These are phyloP conservation scores for Aureobasidium sp. DNA, from an alignment of 2,329 filamentous ascomycete genomes.

Conservation along the genomic window DNA sequence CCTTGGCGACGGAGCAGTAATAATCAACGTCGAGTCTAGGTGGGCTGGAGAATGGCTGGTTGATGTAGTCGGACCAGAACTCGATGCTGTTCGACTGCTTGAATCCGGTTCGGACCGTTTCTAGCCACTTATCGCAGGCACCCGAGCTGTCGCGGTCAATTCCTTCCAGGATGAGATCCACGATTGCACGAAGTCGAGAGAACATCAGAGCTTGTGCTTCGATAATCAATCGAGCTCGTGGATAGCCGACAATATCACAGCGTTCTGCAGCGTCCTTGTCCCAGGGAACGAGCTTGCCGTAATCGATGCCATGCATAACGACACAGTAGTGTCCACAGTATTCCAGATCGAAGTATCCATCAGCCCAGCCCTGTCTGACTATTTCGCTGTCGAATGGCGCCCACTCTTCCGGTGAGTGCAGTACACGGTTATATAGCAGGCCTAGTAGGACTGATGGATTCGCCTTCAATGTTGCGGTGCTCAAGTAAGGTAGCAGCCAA, in stretches of 20 bases:
- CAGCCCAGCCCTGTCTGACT: background rate
- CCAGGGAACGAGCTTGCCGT: constrained; percentile 20
- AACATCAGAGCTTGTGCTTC: constrained; percentile 21
- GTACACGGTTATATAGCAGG: background rate
- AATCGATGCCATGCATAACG: constrained; percentile 15
- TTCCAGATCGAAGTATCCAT: background rate
- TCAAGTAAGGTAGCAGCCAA: background rate
- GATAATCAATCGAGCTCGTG: constrained; percentile 20
- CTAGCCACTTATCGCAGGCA: background rate
- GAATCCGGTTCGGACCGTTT: background rate
- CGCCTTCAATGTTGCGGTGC: background rate
- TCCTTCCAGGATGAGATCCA: constrained; percentile 15
- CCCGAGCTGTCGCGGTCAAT: background rate
- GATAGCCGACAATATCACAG: constrained; percentile 22
- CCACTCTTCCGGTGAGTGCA: background rate
- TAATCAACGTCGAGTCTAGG: constrained; percentile 19
- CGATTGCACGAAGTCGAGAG: constrained; percentile 16
- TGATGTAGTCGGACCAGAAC: background rate
- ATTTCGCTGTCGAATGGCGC: background rate
- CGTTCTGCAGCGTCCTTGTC: constrained; percentile 18
- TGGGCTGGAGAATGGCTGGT: constrained; percentile 19
- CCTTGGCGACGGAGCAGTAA: constrained; percentile 16
- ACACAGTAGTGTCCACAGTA: constrained; percentile 11
- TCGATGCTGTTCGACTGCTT: background rate
- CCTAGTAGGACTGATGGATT: background rate